phyloP scores from a whole-genome alignment of 208 protist genomes.

The Perkinsela sp. region DNA sequence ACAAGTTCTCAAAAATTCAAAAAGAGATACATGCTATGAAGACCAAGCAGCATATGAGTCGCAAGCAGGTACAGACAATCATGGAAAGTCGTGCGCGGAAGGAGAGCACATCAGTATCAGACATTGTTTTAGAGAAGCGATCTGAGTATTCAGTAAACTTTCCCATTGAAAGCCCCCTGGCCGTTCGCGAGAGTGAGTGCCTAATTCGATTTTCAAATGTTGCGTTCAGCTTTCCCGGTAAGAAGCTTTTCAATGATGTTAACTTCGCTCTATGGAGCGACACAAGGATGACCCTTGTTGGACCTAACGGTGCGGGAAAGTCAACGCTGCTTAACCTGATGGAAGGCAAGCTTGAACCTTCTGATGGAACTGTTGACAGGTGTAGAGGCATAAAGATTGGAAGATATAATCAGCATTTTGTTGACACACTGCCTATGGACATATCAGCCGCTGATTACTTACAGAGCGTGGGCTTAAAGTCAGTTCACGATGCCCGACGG shows the following conservation, averaged over 20 bases:
- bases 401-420: slow-evolving; percentile 72
- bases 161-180: slow-evolving; percentile 29
- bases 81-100: slow-evolving; percentile 25
- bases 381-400: slow-evolving; percentile 51
- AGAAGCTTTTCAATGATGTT: slow-evolving; percentile 29
- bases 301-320: slow-evolving; percentile 69
- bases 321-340: slow-evolving; percentile 66
- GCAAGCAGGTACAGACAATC: slow-evolving; percentile 41
- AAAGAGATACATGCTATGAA: slow-evolving; percentile 55
- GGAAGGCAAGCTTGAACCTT: slow-evolving; percentile 42
- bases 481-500: slow-evolving; percentile 42
- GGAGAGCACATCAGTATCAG: slow-evolving; percentile 20
- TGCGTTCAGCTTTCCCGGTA: slow-evolving; percentile 43
- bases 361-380: slow-evolving; percentile 19
- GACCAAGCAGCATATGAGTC: slow-evolving; percentile 40
- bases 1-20: slow-evolving; percentile 29
- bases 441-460: slow-evolving; percentile 63
- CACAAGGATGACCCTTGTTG: slow-evolving; percentile 56
- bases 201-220: slow-evolving; percentile 48
- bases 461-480: slow-evolving; percentile 17
- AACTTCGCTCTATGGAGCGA: slow-evolving; percentile 53
- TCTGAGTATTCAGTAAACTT: slow-evolving; percentile 61
- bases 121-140: slow-evolving; percentile 22
- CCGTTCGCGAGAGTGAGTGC: slow-evolving; percentile 32
- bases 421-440: slow-evolving; percentile 62